Conservation (phyloP, 805 yeast species). For the Saccharomycopsis sp. region DNA sequence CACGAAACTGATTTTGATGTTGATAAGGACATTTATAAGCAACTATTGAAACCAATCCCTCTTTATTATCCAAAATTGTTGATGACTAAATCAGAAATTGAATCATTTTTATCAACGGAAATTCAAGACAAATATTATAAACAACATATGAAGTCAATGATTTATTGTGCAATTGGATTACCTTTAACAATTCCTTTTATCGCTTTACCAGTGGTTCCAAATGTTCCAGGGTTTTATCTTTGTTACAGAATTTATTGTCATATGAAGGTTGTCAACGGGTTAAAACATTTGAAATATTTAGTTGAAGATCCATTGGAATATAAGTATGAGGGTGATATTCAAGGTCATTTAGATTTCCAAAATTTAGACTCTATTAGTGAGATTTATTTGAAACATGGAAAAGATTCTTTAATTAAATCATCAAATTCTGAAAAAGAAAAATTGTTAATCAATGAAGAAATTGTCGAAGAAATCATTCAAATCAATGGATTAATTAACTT, state of each 20-base stretch:
- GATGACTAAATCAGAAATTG: conserved; percentile 22
- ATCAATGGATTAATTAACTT: conserved; percentile 23
- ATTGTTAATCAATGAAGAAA: conserved; percentile 7
- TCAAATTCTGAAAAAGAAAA: neutral
- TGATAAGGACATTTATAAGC: neutral
- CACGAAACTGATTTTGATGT: conserved; percentile 4
- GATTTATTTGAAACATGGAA: conserved; percentile 3
- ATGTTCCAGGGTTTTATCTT: conserved; percentile 37
- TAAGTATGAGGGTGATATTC: neutral
- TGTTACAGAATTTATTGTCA: conserved; percentile 37
- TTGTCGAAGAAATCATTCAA: conserved; percentile 6
- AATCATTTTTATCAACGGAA: conserved; percentile 22
- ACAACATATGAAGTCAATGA: conserved; percentile 27
- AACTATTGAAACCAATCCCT: conserved; percentile 14
- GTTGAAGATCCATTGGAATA: conserved; percentile 20
- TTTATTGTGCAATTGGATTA: conserved; percentile 31
- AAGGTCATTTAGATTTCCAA: conserved; percentile 5
- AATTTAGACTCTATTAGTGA: neutral
- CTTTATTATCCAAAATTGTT: conserved; percentile 13
- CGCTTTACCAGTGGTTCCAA: conserved; percentile 34
- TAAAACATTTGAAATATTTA: conserved; percentile 32
- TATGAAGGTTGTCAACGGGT: conserved; percentile 32
- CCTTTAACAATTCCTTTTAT: conserved; percentile 35
- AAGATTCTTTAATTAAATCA: neutral
- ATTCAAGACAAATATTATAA: conserved; percentile 20